These are phyloP conservation scores for Zopfia rhizophila DNA, from an alignment of 2,329 filamentous ascomycete species.

Conservation along the genomic window DNA sequence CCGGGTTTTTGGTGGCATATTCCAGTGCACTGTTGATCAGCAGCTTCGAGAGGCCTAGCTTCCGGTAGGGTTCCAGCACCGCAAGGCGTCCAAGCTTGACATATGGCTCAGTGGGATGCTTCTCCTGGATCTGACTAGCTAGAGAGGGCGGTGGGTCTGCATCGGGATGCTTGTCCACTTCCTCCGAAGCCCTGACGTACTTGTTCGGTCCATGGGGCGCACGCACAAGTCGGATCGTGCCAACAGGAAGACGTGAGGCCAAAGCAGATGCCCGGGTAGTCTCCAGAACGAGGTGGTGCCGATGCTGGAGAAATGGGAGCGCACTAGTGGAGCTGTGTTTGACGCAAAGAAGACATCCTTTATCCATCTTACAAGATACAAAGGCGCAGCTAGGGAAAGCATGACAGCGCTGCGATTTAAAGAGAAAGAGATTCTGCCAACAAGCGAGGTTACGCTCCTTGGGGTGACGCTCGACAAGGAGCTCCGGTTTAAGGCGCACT, in stretches of 20 bases:
- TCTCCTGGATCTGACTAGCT: slow-evolving; percentile 42
- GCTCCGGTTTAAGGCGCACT: too few relatives aligned
- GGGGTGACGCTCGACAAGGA: too few relatives aligned
- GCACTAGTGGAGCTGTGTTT: too few relatives aligned
- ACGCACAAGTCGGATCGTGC: slow-evolving; percentile 82
- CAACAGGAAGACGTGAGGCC: slow-evolving; percentile 68
- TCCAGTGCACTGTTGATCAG: slow-evolving; percentile 73
- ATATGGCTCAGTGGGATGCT: slow-evolving; percentile 77
- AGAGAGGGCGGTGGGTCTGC: slow-evolving; percentile 33
- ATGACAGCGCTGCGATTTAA: too few relatives aligned
- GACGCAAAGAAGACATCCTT: too few relatives aligned
- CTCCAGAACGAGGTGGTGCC: too few relatives aligned
- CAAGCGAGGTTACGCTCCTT: too few relatives aligned
- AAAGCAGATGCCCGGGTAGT: slow-evolving; percentile 50
- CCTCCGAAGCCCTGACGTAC: slow-evolving; percentile 41
- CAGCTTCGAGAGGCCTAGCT: slow-evolving; percentile 70
- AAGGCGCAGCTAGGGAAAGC: too few relatives aligned
- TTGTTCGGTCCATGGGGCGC: slow-evolving; percentile 79
- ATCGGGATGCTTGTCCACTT: slow-evolving; percentile 40
- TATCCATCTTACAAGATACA: too few relatives aligned
- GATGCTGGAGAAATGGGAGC: too few relatives aligned
- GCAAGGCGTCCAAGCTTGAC: slow-evolving; percentile 84
- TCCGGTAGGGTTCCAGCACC: slow-evolving; percentile 72
- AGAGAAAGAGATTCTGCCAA: too few relatives aligned
- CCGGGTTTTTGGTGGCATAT: slow-evolving; percentile 73